These are phyloP conservation scores for Rhinocladiella mackenziei DNA, from an alignment of 2,329 filamentous ascomycete species.

Conservation along the genomic window DNA sequence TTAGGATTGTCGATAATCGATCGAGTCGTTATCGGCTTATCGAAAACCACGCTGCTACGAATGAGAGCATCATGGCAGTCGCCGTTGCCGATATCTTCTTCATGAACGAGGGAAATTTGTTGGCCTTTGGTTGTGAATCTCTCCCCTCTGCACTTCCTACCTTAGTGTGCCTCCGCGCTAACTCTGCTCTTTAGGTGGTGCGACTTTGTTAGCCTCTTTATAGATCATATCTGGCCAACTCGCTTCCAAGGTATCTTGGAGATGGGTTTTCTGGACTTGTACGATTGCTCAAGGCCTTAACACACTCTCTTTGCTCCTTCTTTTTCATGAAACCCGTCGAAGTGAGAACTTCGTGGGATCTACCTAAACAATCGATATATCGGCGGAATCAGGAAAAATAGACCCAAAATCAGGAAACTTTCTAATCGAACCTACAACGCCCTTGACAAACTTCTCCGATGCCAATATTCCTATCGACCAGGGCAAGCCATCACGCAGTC, in stretches of 20 bases:
- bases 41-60: constrained; percentile 55
- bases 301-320: constrained; percentile 51
- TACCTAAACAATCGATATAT: neutral
- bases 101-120: constrained; percentile 61
- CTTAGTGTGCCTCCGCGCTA: constrained; percentile 51
- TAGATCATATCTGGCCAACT: constrained; percentile 58
- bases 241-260: constrained; percentile 55
- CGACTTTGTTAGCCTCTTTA: constrained; percentile 55
- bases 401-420: too few relatives aligned
- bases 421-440: too few relatives aligned
- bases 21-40: too few relatives aligned
- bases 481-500: constrained; percentile 51
- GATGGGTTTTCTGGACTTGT: constrained; percentile 64
- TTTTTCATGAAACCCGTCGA: constrained; percentile 57
- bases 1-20: too few relatives aligned
- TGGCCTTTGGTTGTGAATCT: constrained; percentile 57
- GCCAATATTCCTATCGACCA: constrained; percentile 47
- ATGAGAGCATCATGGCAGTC: constrained; percentile 59
- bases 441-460: too few relatives aligned
- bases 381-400: neutral
- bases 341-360: too few relatives aligned
- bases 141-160: constrained; percentile 49
- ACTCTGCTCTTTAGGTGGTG: constrained; percentile 52
- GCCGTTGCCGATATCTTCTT: constrained; percentile 62
- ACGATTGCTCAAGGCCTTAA: constrained; percentile 50